Conservation (phyloP, 2,329 filamentous ascomycete species). For the Cadophora malorum region DNA sequence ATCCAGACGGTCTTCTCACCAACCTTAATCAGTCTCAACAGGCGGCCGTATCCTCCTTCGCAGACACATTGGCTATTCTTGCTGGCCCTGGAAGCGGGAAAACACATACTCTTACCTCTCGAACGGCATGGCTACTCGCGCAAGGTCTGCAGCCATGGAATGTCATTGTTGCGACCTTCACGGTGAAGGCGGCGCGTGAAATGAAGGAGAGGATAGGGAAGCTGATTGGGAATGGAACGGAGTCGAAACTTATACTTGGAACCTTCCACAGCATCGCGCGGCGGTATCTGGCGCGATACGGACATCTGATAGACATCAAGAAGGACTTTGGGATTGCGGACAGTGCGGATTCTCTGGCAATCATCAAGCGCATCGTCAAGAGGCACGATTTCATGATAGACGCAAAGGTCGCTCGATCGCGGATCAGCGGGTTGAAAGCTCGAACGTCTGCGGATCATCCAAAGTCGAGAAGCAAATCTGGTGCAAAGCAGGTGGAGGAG, state of each 20-base stretch:
- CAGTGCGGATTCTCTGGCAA: conserved; percentile 76
- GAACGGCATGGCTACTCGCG: conserved; percentile 86
- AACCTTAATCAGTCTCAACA: conserved; percentile 70
- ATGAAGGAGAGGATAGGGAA: conserved; percentile 89
- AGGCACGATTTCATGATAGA: conserved; percentile 73
- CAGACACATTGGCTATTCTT: conserved; percentile 65
- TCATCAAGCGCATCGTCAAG: conserved; percentile 84
- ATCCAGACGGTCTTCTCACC: conserved; percentile 52
- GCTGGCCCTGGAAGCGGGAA: conserved; percentile 80
- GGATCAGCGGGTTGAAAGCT: conserved; percentile 75
- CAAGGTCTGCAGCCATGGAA: conserved; percentile 80
- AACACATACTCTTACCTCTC: conserved; percentile 92
- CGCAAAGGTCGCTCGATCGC: conserved; percentile 70
- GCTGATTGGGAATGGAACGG: conserved; percentile 78
- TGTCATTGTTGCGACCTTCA: conserved; percentile 95
- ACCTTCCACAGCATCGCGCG: conserved; percentile 95
- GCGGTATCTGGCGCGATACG: conserved; percentile 83
- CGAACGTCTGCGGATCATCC: conserved; percentile 56
- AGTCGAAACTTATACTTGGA: conserved; percentile 81
- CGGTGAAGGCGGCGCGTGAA: conserved; percentile 90
- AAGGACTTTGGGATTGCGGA: conserved; percentile 93
- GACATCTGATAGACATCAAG: conserved; percentile 79
- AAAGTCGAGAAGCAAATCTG: conserved; percentile 43
- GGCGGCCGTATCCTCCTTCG: conserved; percentile 67
- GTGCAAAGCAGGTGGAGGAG: conserved; percentile 53